Base-by-base conservation (phyloP, 305 asterid species). In the Striga hermonthica region DNA sequence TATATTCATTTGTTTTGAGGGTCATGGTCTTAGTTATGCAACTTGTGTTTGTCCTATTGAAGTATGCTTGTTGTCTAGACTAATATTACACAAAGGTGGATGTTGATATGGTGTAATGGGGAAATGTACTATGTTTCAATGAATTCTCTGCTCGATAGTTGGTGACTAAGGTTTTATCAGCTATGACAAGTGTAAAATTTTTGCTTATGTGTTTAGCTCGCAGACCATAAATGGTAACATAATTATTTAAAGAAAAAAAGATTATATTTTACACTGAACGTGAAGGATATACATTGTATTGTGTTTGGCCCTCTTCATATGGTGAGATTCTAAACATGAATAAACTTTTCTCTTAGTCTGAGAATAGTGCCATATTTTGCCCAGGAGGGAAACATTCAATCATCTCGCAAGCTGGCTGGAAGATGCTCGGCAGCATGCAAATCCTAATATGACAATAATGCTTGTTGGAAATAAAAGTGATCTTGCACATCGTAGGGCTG, bases 351-450 rank as follows among this genome's bases (percentile, higher is more conserved):
- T 36, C 70, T 15, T 59, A 5, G 67, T 64, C 57, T 56, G 22
- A 47, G 62, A 60, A 60, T 59, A 39, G 10, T n/a, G n/a, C 28
- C 56, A 22, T 60, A 9, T 67, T 37, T 59, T 70, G 28, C 48
- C 55, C 35, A 86, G 95, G 89, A 84, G 95, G 74, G 92, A 89
- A 68, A 86, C 95, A 37, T 89, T 89, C 70, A 86, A 89, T 72
- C 95, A 89, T 75, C 83, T 89, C 13, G 90, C 86, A 35, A 84
- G 88, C 77, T 89, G 93, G 97, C 81, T 89, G 69, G 95, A 89
- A 81, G 97, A 89, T 81, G 93, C 96, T 68, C 77, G 84, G 74
- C 91, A 89, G 75, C 96, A 89, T 74, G 96, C 93, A 67, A 86
- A 83, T 75, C 89, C 95, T 60, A 86, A 89, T 73, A 89, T 89